phyloP scores from a whole-genome alignment of 2,329 filamentous ascomycete genomes.

The Tolypocladium guangdongense region DNA sequence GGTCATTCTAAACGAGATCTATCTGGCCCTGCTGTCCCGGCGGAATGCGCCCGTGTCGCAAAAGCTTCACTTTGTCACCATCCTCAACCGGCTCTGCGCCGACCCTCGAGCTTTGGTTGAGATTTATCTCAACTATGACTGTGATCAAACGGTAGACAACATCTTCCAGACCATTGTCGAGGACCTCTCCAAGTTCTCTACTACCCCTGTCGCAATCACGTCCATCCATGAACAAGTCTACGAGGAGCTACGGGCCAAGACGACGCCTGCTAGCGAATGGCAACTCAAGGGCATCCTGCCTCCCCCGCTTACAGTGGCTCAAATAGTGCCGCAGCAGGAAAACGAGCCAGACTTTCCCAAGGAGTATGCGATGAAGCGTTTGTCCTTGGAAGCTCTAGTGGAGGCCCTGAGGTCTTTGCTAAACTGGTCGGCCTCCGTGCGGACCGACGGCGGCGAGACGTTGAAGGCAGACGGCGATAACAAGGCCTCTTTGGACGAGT shows the following conservation, averaged over 20 bases:
- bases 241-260: constrained; percentile 62
- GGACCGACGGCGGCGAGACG: constrained; percentile 39
- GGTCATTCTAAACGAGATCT: constrained; percentile 96
- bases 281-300: constrained; percentile 76
- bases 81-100: constrained; percentile 72
- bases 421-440: constrained; percentile 67
- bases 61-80: constrained; percentile 81
- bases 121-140: constrained; percentile 96
- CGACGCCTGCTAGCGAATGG: constrained; percentile 61
- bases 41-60: constrained; percentile 78
- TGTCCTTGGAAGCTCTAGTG: constrained; percentile 79
- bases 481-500: constrained; percentile 34
- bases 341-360: constrained; percentile 64
- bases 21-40: constrained; percentile 82
- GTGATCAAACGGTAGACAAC: constrained; percentile 89
- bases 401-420: constrained; percentile 83
- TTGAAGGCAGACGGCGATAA: constrained; percentile 20
- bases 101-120: constrained; percentile 88
- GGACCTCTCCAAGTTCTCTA: constrained; percentile 80
- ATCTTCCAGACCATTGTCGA: constrained; percentile 95
- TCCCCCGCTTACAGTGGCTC: constrained; percentile 72
- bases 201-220: constrained; percentile 64
- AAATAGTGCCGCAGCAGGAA: constrained; percentile 51
- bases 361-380: constrained; percentile 85
- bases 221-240: constrained; percentile 75